phyloP scores from a whole-genome alignment of 225 moss, liverwort and hornwort genomes.

The Polytrichum commune region DNA sequence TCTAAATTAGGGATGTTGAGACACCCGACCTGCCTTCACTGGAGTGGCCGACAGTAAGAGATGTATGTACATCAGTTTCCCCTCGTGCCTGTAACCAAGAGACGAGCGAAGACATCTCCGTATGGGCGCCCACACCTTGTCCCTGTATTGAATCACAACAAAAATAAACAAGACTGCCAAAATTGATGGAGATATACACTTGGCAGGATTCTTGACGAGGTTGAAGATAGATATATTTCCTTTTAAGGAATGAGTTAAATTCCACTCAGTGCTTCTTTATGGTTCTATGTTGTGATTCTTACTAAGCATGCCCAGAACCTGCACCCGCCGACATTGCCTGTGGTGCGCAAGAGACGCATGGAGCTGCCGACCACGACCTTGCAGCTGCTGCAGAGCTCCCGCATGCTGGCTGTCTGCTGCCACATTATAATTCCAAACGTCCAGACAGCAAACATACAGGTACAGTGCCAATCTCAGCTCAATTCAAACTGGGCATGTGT shows the following conservation, averaged over 20 bases:
- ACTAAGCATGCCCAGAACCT: slow-evolving; percentile 5
- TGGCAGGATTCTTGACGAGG: too few relatives aligned
- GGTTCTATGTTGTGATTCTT: not conserved
- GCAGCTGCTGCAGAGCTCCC: slow-evolving; percentile 10
- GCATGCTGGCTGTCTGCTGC: not conserved
- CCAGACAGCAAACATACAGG: not conserved
- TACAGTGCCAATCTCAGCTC: too few relatives aligned
- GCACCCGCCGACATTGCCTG: slow-evolving; percentile 1
- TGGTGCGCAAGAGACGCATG: slow-evolving; percentile 1
- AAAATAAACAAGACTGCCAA: not conserved
- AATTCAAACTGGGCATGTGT: too few relatives aligned
- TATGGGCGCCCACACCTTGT: slow-evolving; percentile 3
- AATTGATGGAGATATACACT: too few relatives aligned
- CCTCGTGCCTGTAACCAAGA: slow-evolving; percentile 45
- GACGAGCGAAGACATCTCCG: slow-evolving; percentile 34
- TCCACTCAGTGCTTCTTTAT: too few relatives aligned
- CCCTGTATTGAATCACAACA: slow-evolving; percentile 14
- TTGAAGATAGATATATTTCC: too few relatives aligned
- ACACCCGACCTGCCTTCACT: slow-evolving; percentile 32
- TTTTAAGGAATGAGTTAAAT: too few relatives aligned
- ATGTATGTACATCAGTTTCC: slow-evolving; percentile 29
- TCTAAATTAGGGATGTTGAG: not conserved
- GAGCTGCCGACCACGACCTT: not conserved
- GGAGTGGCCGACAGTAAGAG: slow-evolving; percentile 33
- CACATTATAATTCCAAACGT: not conserved